phyloP scores from a whole-genome alignment of 116 monocot genomes.

The Iris pallida region DNA sequence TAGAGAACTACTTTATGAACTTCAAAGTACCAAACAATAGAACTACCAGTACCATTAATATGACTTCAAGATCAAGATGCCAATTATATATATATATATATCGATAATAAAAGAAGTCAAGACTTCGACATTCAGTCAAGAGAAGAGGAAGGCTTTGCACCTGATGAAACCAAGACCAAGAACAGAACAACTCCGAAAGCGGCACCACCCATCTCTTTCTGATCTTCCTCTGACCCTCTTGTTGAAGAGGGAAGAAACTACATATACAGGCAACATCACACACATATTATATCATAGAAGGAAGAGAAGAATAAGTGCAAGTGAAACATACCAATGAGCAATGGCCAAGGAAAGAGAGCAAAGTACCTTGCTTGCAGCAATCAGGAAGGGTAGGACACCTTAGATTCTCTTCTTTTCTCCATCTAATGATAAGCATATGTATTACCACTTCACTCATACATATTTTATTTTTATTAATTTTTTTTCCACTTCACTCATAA shows the following conservation, averaged over 20 bases:
- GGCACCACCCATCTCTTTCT: neutral
- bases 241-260: neutral
- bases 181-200: neutral
- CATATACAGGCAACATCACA: neutral
- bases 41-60: neutral
- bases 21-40: neutral
- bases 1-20: neutral
- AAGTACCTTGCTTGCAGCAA: constrained; percentile 18
- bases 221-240: neutral
- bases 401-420: too few species aligned
- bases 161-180: constrained; percentile 4
- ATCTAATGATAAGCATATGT: too few species aligned
- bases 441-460: too few species aligned
- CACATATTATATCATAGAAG: neutral
- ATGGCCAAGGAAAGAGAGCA: neutral
- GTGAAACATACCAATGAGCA: constrained; percentile 3
- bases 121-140: neutral
- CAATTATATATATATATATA: too few species aligned
- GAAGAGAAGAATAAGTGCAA: constrained; percentile 16
- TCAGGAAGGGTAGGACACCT: too few species aligned
- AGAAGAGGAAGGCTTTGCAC: neutral
- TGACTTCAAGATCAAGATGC: neutral
- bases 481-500: too few species aligned
- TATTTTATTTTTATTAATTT: too few species aligned
- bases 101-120: neutral